These are phyloP conservation scores for Pseudonitzschia multiseries DNA, from an alignment of 108 stramenopile genomes.

Conservation along the genomic window DNA sequence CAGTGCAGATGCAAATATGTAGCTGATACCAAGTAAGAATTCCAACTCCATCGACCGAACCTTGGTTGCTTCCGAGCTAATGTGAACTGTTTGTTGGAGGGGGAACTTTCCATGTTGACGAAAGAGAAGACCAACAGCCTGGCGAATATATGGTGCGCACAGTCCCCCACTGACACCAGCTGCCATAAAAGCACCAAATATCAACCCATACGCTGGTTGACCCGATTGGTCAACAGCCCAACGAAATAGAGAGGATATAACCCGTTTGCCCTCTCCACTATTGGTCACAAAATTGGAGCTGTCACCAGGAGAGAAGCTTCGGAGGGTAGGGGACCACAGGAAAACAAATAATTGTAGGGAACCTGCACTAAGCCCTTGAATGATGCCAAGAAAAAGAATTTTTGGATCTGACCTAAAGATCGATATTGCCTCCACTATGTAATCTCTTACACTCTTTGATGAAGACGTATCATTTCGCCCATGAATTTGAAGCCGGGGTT, in stretches of 20 bases:
- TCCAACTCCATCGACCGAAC: conserved; percentile 45
- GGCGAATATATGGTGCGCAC: conserved; percentile 32
- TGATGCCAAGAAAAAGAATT: conserved; percentile 44
- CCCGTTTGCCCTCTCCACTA: neutral
- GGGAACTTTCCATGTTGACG: neutral
- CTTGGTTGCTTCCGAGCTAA: conserved; percentile 19
- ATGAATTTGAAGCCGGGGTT: neutral
- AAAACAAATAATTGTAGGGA: conserved; percentile 65
- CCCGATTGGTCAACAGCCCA: conserved; percentile 33
- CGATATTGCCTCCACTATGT: conserved; percentile 19
- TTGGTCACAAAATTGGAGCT: too few species aligned
- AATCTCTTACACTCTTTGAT: conserved; percentile 11
- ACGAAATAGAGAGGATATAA: neutral
- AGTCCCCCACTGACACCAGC: conserved; percentile 61
- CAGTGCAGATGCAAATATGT: conserved; percentile 30
- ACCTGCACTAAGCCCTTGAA: conserved; percentile 65
- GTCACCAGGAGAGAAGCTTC: conserved; percentile 22
- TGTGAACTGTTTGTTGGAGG: neutral
- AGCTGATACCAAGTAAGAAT: conserved; percentile 31
- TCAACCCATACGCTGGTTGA: conserved; percentile 54
- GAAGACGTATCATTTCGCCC: neutral
- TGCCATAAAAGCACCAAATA: conserved; percentile 76
- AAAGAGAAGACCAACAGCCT: conserved; percentile 20
- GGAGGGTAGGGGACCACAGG: conserved; percentile 66
- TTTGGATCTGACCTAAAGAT: conserved; percentile 34